A percentile compares a stretch with the other conserved stretches of the same genome.
Evolutionary conservation across 805 yeast genomes (phyloP).

Genomic region (Barnettozyma sp.): DNA sequence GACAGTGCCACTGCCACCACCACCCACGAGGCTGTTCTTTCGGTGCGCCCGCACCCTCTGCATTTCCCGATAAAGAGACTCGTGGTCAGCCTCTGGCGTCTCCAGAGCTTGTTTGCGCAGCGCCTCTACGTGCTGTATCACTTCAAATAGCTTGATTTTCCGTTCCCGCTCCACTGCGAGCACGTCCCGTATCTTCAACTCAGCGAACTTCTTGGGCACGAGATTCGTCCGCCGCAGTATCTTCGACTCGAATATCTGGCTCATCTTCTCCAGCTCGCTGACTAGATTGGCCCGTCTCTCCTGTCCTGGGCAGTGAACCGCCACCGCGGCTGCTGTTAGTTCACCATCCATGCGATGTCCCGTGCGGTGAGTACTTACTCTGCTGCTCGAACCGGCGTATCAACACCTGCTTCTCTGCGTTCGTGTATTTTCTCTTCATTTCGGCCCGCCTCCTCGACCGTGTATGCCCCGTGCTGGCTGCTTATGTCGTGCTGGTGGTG

Average conservation of each 20-base stretch:
- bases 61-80: conserved; percentile 4
- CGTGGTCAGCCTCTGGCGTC: conserved; percentile 8
- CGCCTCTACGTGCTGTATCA: conserved; percentile 18
- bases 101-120: conserved; percentile 6
- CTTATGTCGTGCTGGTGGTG: too few species aligned
- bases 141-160: conserved; percentile 20
- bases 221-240: conserved; percentile 15
- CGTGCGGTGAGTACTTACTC: too few species aligned
- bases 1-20: too few species aligned
- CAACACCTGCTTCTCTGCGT: conserved; percentile 12
- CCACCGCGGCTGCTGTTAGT: conserved; percentile 5
- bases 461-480: too few species aligned
- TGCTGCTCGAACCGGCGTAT: conserved; percentile 20
- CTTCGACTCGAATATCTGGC: conserved; percentile 19
- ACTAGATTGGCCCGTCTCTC: conserved; percentile 15
- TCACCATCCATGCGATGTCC: background rate
- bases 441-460: background rate
- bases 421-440: conserved; percentile 10
- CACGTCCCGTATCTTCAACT: conserved; percentile 19
- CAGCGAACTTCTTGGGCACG: conserved; percentile 24
- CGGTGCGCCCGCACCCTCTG: conserved; percentile 6
- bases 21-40: conserved; percentile 6
- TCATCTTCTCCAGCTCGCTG: conserved; percentile 14
- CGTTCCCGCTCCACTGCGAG: conserved; percentile 24
- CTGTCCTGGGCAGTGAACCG: conserved; percentile 15